These are phyloP conservation scores for Oryza glaberrima DNA, from an alignment of 176 grass and related monocot genomes.

Conservation along the genomic window DNA sequence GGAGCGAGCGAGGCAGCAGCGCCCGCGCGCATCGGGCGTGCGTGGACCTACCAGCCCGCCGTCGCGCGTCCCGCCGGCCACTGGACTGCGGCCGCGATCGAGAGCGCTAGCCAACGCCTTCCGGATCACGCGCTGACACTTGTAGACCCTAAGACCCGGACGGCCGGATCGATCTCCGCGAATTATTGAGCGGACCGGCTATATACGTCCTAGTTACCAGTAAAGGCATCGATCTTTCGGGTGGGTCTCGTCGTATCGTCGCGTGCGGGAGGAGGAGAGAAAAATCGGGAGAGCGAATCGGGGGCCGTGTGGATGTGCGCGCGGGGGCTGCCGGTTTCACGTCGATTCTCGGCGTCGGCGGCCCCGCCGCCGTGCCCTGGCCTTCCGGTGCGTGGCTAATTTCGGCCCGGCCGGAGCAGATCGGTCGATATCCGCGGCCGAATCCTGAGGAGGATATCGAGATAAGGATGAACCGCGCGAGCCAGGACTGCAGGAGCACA, in stretches of 20 bases:
- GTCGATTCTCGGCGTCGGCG: slow-evolving; percentile 6
- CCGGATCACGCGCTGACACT: not conserved
- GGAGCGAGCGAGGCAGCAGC: not conserved
- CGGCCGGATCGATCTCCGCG: not conserved
- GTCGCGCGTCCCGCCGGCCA: not conserved
- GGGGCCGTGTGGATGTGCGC: slow-evolving; percentile 24
- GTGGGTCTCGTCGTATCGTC: not conserved
- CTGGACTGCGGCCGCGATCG: not conserved
- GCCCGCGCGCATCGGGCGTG: slow-evolving; percentile 28
- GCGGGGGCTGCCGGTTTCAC: slow-evolving; percentile 39
- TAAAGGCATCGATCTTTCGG: not conserved
- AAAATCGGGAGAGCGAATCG: slow-evolving; percentile 35
- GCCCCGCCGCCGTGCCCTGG: not conserved
- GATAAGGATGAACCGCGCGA: slow-evolving; percentile 52
- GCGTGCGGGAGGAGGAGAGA: not conserved
- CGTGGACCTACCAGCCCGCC: slow-evolving; percentile 4
- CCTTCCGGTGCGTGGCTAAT: not conserved
- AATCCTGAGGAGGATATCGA: slow-evolving; percentile 29
- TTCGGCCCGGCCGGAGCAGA: slow-evolving; percentile 10
- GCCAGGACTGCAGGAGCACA: slow-evolving; percentile 1
- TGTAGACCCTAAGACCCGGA: not conserved
- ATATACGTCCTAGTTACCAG: not conserved
- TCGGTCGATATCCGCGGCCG: slow-evolving; percentile 16
- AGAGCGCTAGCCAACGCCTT: not conserved
- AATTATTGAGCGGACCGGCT: not conserved